Percentiles rank a stretch among this genome's conserved stretches.
Evolutionary conservation across 2,329 filamentous ascomycete species (phyloP).

Genomic region (Emergomyces pasteurianus): DNA sequence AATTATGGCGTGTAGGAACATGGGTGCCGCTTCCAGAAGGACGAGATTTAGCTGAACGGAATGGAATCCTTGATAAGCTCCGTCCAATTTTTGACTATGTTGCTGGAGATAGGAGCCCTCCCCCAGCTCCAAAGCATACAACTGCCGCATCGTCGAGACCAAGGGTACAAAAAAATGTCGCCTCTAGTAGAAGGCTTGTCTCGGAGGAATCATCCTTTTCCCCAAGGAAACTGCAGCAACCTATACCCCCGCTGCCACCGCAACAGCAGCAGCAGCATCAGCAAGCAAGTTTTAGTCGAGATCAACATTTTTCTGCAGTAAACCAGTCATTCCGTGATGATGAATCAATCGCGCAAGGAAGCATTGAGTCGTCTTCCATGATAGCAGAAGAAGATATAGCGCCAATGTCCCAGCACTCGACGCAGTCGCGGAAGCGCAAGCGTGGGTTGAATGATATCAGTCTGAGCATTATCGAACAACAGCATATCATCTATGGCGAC

Average conservation of each 20-base stretch:
- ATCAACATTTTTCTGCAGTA: conserved; percentile 2
- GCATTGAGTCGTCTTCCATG: conserved; percentile 72
- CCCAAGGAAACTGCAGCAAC: conserved; percentile 1
- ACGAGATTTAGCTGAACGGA: conserved; percentile 69
- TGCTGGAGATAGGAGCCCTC: conserved; percentile 74
- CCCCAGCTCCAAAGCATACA: conserved; percentile 84
- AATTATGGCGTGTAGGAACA: conserved; percentile 49
- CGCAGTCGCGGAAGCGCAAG: conserved; percentile 59
- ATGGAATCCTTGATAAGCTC: conserved; percentile 74
- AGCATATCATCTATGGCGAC: conserved; percentile 84
- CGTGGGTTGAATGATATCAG: conserved; percentile 53
- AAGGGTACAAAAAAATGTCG: conserved; percentile 56
- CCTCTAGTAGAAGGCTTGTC: conserved; percentile 2
- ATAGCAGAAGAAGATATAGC: conserved; percentile 72
- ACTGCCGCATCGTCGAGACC: conserved; percentile 60
- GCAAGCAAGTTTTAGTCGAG: conserved; percentile 3
- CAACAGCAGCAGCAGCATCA: no score
- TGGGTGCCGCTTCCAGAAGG: conserved; percentile 88
- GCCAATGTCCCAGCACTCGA: conserved; percentile 53
- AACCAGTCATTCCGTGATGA: conserved; percentile 43
- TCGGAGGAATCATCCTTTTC: conserved; percentile 4
- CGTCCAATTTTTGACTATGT: conserved; percentile 81
- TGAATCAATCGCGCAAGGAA: conserved; percentile 72
- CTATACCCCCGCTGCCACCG: neutral
- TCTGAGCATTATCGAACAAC: conserved; percentile 45